These are phyloP conservation scores for Hydnum rufescens DNA, from an alignment of 768 basidiomycete genomes.

Conservation along the genomic window DNA sequence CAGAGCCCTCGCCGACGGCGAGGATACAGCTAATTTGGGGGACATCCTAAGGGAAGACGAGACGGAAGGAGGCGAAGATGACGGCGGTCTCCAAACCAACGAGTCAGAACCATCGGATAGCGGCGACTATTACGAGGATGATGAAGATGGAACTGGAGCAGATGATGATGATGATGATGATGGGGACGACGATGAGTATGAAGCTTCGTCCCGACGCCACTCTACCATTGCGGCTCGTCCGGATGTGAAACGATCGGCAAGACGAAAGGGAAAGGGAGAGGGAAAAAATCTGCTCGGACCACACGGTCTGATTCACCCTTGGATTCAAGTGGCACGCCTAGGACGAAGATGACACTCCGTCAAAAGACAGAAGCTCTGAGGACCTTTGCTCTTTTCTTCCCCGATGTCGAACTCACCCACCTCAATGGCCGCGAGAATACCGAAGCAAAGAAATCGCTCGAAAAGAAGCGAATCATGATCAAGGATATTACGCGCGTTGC, in stretches of 20 bases:
- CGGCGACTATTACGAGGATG: constrained; percentile 17
- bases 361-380: constrained; percentile 35
- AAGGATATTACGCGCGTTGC: constrained; percentile 44
- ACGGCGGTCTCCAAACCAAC: background rate
- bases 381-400: constrained; percentile 60
- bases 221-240: background rate
- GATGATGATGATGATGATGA: background rate
- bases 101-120: constrained; percentile 14
- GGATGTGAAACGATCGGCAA: too few relatives aligned
- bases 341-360: constrained; percentile 2
- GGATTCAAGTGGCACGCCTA: background rate
- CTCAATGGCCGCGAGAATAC: constrained; percentile 16
- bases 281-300: background rate
- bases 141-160: constrained; percentile 12
- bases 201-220: background rate
- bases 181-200: background rate
- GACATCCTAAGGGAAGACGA: background rate
- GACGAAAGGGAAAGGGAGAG: too few relatives aligned
- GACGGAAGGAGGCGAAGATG: background rate
- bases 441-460: too few relatives aligned
- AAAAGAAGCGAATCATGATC: constrained; percentile 37
- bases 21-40: background rate
- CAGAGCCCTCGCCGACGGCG: constrained; percentile 7
- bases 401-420: constrained; percentile 22
- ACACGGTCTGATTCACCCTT: background rate